These are phyloP conservation scores for Xylogone sp. DNA, from an alignment of 2,329 filamentous ascomycete species.

Conservation along the genomic window DNA sequence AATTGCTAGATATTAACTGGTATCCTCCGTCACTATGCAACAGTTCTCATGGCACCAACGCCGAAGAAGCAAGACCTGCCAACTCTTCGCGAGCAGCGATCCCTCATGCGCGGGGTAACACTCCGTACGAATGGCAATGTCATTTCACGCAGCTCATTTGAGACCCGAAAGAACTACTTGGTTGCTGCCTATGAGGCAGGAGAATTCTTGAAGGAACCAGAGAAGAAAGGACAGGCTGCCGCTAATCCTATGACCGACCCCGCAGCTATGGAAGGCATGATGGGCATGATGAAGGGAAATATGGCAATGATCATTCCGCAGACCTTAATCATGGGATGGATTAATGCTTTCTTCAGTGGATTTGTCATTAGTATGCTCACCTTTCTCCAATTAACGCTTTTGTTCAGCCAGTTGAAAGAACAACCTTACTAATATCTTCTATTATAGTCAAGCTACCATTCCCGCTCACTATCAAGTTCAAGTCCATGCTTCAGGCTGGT, in stretches of 20 bases:
- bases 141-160: constrained; percentile 74
- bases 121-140: constrained; percentile 79
- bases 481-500: constrained; percentile 97
- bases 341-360: constrained; percentile 97
- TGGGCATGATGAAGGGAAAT: constrained; percentile 99
- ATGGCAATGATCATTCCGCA: constrained; percentile 99
- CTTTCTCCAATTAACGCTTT: neutral
- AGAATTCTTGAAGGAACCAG: constrained; percentile 84
- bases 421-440: constrained; percentile 1
- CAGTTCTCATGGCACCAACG: constrained; percentile 78
- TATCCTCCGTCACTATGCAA: constrained; percentile 92
- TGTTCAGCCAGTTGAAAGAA: neutral
- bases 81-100: constrained; percentile 80
- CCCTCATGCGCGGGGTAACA: constrained; percentile 77
- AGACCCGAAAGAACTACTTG: constrained; percentile 74
- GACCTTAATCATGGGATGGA: constrained; percentile 99
- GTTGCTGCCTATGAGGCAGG: constrained; percentile 83
- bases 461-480: constrained; percentile 97
- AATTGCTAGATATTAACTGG: constrained; percentile 76
- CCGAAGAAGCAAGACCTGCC: constrained; percentile 79
- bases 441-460: constrained; percentile 86
- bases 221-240: constrained; percentile 78
- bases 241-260: constrained; percentile 95
- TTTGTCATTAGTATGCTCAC: constrained; percentile 83
- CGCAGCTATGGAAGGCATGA: constrained; percentile 98